Base-by-base conservation (phyloP, 169 alveolate species). In the Plasmodium ovale region DNA sequence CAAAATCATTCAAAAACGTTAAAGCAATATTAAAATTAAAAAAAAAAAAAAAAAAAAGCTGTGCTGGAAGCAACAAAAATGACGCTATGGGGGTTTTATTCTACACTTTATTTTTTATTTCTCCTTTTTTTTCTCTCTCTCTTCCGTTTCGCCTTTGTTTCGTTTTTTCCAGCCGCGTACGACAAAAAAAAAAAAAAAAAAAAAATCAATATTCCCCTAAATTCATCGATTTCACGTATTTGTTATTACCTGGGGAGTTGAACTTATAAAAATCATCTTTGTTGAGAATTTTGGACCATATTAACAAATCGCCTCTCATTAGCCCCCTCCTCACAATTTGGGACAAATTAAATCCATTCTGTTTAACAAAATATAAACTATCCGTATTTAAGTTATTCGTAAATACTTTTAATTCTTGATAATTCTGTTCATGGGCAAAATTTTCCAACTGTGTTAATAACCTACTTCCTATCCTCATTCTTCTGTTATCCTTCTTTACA, bases 401-500 rank as follows among this genome's bases (percentile, higher is more conserved):
- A 65, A 94, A 96, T 37, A 96, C 94, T 68, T 96, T 92, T 64
- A 96, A 91, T 65, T 96, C 98, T 56, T 91, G 91, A 72, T 95
- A 96, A 42, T 97, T 97, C 56, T 79, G 88, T 33, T 93, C 97
- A 65, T 88, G 92, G 31, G 98, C 98, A 77, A 90, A 95, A 84
- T 93, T 87, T 62, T 96, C 98, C 94, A 96, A 72, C 47, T 95
- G 97, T 54, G 90, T 95, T 60, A 96, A 92, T 70, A 96, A 74
- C 44, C 97, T 85, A 39, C 96, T 94, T 23, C 98, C 98, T 5
- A 96, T 95, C 67, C 94, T 94, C 98, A 96, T 96, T 85, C 96
- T 90, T 56, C 98, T 87, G 33, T 95, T 91, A 71, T 96, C 95
- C 35, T 88, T 91, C 67, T 94, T 94, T 3, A 96, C 98, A 19